Conservation (phyloP, 305 asterid species). For the Solanum chacoense region DNA sequence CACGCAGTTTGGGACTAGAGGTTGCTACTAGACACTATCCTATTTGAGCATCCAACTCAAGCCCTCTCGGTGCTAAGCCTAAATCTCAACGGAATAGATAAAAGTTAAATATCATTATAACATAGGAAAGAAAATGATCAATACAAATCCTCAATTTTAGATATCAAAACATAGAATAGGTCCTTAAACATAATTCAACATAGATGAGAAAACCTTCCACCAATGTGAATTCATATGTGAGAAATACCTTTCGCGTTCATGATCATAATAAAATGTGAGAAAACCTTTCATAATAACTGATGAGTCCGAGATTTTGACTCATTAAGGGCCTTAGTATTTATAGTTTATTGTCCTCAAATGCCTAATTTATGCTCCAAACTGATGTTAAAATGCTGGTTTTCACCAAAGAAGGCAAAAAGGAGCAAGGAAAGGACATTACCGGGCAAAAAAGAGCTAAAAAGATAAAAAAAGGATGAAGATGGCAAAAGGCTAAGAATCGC, state of each 20-base stretch:
- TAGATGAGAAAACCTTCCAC: background rate
- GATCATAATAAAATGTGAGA: background rate
- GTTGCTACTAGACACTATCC: background rate
- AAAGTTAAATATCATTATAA: background rate
- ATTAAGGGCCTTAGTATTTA: background rate
- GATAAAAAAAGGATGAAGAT: no score
- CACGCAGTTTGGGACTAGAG: background rate
- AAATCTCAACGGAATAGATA: background rate
- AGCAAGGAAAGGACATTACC: no score
- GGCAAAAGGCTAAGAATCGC: no score
- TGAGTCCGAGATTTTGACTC: background rate
- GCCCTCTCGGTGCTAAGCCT: background rate
- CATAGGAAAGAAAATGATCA: no score
- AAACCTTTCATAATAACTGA: background rate
- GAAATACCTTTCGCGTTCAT: background rate
- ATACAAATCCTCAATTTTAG: background rate
- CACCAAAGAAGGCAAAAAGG: background rate
- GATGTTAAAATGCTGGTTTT: background rate
- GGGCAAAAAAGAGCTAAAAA: no score
- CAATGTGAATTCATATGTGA: background rate
- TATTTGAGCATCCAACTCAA: background rate
- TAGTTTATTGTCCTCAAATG: background rate
- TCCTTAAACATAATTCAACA: no score
- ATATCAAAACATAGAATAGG: background rate
- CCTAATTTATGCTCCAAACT: background rate